These are phyloP conservation scores for Neobulgaria alba DNA, from an alignment of 2,329 filamentous ascomycete species.

Conservation along the genomic window DNA sequence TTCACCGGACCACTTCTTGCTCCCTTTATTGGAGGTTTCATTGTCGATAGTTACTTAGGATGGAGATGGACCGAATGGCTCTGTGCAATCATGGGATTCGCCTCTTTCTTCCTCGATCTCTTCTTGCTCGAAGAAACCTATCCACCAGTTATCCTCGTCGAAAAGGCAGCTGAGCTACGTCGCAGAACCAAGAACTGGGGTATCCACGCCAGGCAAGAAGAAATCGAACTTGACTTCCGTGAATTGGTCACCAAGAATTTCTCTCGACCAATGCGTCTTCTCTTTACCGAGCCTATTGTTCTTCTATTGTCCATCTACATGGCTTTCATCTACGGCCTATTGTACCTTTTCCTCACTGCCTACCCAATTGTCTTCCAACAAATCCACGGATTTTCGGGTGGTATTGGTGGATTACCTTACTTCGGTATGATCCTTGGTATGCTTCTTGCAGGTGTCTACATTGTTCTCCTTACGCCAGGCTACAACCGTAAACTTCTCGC, in stretches of 20 bases:
- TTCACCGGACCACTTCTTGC: slow-evolving; percentile 60
- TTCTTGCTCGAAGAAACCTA: slow-evolving; percentile 63
- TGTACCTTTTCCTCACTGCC: slow-evolving; percentile 80
- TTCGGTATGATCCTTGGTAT: slow-evolving; percentile 77
- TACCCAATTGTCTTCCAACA: slow-evolving; percentile 73
- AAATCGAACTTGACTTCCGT: slow-evolving; percentile 57
- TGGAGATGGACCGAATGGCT: slow-evolving; percentile 70
- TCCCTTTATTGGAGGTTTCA: slow-evolving; percentile 63
- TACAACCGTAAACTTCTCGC: slow-evolving; percentile 61
- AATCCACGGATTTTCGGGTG: slow-evolving; percentile 61
- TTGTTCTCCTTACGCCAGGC: slow-evolving; percentile 54
- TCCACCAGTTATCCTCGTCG: slow-evolving; percentile 54
- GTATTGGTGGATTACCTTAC: slow-evolving; percentile 69
- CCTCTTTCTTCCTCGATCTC: slow-evolving; percentile 49
- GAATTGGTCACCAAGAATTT: slow-evolving; percentile 53
- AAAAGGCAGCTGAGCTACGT: slow-evolving; percentile 52
- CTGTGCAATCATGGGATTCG: slow-evolving; percentile 52
- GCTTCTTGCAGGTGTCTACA: slow-evolving; percentile 55
- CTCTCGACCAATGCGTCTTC: slow-evolving; percentile 32
- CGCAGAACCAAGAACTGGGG: slow-evolving; percentile 60
- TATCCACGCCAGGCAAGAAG: slow-evolving; percentile 63
- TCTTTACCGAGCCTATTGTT: slow-evolving; percentile 63
- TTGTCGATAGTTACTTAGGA: slow-evolving; percentile 50
- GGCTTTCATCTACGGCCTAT: slow-evolving; percentile 66
- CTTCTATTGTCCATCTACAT: slow-evolving; percentile 61